Evolutionary conservation across 768 basidiomycete species (phyloP).

Genomic region (Suillus plorans): DNA sequence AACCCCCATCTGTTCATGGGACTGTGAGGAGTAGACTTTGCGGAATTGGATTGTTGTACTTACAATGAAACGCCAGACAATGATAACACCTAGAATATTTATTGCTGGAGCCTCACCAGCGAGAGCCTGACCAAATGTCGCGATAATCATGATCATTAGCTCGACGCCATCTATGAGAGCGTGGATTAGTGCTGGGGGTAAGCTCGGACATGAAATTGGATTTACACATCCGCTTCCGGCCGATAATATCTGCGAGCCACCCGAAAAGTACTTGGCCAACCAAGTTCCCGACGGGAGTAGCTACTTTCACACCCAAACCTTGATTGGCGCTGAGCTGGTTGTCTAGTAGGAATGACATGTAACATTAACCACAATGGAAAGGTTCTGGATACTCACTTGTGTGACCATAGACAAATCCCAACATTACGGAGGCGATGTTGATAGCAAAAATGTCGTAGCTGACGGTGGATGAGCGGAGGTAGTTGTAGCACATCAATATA

Average conservation of each 20-base stretch:
- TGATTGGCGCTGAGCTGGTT: conserved; percentile 50
- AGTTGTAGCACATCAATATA: background rate
- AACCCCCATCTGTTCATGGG: conserved; percentile 55
- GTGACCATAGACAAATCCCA: conserved; percentile 75
- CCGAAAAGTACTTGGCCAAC: conserved; percentile 78
- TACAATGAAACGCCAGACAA: conserved; percentile 83
- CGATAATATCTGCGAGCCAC: conserved; percentile 74
- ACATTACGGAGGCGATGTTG: conserved; percentile 80
- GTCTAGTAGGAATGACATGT: conserved; percentile 7
- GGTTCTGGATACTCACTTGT: conserved; percentile 6
- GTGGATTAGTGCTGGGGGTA: background rate
- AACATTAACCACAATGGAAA: background rate
- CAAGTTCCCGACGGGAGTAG: conserved; percentile 74
- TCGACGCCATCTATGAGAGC: conserved; percentile 42
- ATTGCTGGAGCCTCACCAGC: conserved; percentile 67
- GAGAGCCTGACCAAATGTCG: conserved; percentile 77
- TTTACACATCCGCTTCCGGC: conserved; percentile 80
- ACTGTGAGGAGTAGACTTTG: background rate
- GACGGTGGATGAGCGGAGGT: background rate
- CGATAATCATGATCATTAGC: conserved; percentile 79
- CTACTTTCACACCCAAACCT: conserved; percentile 75
- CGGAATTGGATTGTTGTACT: conserved; percentile 13
- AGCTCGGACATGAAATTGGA: conserved; percentile 11
- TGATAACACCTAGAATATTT: conserved; percentile 69
- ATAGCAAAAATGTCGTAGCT: conserved; percentile 87